These are phyloP conservation scores for Lachnellula suecica DNA, from an alignment of 2,329 filamentous ascomycete genomes.

Conservation along the genomic window DNA sequence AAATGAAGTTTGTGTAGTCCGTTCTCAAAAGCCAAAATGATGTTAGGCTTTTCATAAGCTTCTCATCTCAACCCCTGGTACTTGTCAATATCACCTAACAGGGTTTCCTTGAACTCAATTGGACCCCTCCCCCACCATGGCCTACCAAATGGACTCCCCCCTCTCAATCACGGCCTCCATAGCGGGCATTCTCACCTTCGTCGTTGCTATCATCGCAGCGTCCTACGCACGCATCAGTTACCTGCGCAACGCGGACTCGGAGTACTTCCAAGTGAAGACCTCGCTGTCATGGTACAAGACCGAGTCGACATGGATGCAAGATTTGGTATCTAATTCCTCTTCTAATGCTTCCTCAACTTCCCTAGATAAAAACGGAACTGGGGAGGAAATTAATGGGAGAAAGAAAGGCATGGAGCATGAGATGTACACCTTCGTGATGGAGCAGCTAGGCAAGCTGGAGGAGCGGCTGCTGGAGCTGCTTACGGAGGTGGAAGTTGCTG, in stretches of 20 bases:
- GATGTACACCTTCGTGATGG: conserved; percentile 49
- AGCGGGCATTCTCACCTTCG: conserved; percentile 47
- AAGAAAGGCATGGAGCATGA: conserved; percentile 39
- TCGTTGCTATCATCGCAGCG: conserved; percentile 44
- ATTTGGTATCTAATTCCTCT: conserved; percentile 35
- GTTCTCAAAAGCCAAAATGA: not conserved
- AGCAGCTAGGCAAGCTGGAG: conserved; percentile 44
- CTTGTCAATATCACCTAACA: not conserved
- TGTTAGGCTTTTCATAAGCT: not conserved
- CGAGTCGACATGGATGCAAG: conserved; percentile 44
- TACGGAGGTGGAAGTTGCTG: conserved; percentile 40
- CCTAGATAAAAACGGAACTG: conserved; percentile 18
- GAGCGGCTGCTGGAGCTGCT: conserved; percentile 45
- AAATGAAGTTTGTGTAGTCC: not conserved
- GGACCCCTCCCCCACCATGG: not conserved
- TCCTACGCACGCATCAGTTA: conserved; percentile 45
- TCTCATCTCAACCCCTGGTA: not conserved
- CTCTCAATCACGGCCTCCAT: conserved; percentile 44
- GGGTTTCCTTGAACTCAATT: not conserved
- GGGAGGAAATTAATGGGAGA: conserved; percentile 1
- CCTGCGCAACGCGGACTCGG: conserved; percentile 44
- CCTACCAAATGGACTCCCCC: conserved; percentile 38
- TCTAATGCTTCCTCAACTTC: no score
- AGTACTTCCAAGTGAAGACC: conserved; percentile 48
- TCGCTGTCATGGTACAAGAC: conserved; percentile 50